Evolutionary conservation across 2,329 filamentous ascomycete genomes (phyloP).

Genomic region (Drechslerella coelobrocha): DNA sequence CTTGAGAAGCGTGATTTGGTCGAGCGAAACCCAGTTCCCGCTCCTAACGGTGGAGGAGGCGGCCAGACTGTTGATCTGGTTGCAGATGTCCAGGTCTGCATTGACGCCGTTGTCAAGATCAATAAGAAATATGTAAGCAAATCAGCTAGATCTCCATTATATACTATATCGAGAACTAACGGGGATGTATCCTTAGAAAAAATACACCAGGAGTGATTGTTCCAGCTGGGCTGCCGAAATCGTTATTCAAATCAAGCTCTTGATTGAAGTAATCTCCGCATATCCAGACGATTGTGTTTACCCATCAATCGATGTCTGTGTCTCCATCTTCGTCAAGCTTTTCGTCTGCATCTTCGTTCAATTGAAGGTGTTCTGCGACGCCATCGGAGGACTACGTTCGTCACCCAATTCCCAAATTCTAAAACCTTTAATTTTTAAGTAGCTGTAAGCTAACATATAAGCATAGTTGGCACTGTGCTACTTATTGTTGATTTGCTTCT

Average conservation of each 20-base stretch:
- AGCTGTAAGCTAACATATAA: neutral
- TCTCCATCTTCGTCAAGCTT: constrained; percentile 13
- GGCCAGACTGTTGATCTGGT: constrained; percentile 4
- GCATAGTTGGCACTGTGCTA: constrained; percentile 4
- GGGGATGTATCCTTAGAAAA: neutral
- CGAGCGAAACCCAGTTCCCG: neutral
- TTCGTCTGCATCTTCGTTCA: constrained; percentile 13
- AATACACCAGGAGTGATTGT: neutral
- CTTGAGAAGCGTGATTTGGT: constrained; percentile 12
- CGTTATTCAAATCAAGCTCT: constrained; percentile 3
- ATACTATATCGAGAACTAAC: neutral
- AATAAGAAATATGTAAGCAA: constrained; percentile 25
- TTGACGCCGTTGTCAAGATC: constrained; percentile 10
- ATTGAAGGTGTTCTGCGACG: constrained; percentile 12
- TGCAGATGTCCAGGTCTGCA: constrained; percentile 19
- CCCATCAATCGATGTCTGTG: constrained; percentile 13
- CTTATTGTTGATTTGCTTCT: constrained; percentile 11
- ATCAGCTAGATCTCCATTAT: neutral
- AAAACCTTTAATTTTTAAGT: neutral
- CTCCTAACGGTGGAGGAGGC: neutral
- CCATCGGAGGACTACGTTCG: constrained; percentile 13
- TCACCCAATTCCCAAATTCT: neutral
- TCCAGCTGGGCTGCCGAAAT: constrained; percentile 14
- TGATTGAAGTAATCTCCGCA: constrained; percentile 6
- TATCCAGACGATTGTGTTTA: constrained; percentile 10